Percentiles rank a stretch among this genome's conserved stretches.
These are phyloP conservation scores for Mortierella sp. DNA, from an alignment of 371 early-diverging fungal genomes.

Conservation along the genomic window DNA sequence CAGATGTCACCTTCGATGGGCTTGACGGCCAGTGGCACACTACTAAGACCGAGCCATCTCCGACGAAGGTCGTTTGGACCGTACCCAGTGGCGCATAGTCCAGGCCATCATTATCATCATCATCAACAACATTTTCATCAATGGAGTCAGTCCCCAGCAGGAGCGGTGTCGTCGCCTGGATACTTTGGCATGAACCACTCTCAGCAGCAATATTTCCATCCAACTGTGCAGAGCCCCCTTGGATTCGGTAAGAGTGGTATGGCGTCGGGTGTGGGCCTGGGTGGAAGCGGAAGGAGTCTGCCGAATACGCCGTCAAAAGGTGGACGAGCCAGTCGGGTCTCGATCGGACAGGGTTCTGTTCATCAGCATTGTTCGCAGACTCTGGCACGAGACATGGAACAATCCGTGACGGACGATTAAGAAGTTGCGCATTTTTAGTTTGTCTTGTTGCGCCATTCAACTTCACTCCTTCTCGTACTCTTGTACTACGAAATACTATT, in stretches of 20 bases:
- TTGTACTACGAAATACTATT: no score
- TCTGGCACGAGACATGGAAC: slow-evolving; percentile 43
- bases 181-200: slow-evolving; percentile 28
- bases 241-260: slow-evolving; percentile 17
- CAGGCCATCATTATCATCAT: not conserved
- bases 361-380: slow-evolving; percentile 27
- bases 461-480: no score
- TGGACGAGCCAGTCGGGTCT: slow-evolving; percentile 37
- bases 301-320: slow-evolving; percentile 43
- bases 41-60: slow-evolving; percentile 16
- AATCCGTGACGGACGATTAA: slow-evolving; percentile 13
- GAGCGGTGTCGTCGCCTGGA: slow-evolving; percentile 13
- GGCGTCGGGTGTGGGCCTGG: not conserved
- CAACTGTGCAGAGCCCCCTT: slow-evolving; percentile 21
- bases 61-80: slow-evolving; percentile 28
- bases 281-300: slow-evolving; percentile 16
- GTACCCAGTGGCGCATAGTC: slow-evolving; percentile 2
- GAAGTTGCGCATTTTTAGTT: no score
- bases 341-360: slow-evolving; percentile 9
- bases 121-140: not conserved
- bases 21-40: slow-evolving; percentile 25
- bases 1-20: slow-evolving; percentile 2
- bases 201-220: not conserved
- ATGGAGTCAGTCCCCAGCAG: slow-evolving; percentile 7
- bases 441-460: no score